Evolutionary conservation across 2,329 filamentous ascomycete genomes (phyloP).

Genomic region (Trichophyton schoenleinii): DNA sequence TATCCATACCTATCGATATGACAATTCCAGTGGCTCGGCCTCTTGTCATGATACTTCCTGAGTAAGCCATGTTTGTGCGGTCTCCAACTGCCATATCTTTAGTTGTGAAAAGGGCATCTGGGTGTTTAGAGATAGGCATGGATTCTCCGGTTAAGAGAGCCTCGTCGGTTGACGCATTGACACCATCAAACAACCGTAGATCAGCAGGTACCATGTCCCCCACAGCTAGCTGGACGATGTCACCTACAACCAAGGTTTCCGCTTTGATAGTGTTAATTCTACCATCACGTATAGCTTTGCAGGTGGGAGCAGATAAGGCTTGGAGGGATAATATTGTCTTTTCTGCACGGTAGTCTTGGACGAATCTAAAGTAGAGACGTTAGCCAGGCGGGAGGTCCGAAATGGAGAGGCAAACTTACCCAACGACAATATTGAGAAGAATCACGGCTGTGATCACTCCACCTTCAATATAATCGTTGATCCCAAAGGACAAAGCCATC

Average conservation of each 20-base stretch:
- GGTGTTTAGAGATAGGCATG: slow-evolving; percentile 44
- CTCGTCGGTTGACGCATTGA: slow-evolving; percentile 49
- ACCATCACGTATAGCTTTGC: slow-evolving; percentile 40
- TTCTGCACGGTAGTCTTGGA: slow-evolving; percentile 42
- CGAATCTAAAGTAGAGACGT: slow-evolving; percentile 28
- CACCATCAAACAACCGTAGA: slow-evolving; percentile 41
- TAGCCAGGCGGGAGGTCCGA: neutral
- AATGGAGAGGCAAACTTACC: slow-evolving; percentile 19
- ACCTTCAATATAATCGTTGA: slow-evolving; percentile 46
- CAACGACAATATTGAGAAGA: slow-evolving; percentile 44
- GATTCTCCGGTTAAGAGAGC: slow-evolving; percentile 52
- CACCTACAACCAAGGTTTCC: slow-evolving; percentile 45
- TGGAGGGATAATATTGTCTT: slow-evolving; percentile 43
- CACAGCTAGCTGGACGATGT: slow-evolving; percentile 41
- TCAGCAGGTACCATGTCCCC: slow-evolving; percentile 42
- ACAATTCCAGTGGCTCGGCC: slow-evolving; percentile 49
- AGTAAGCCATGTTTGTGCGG: slow-evolving; percentile 50
- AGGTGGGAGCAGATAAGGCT: slow-evolving; percentile 40
- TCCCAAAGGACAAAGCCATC: slow-evolving; percentile 50
- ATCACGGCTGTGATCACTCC: slow-evolving; percentile 49
- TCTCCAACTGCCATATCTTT: slow-evolving; percentile 44
- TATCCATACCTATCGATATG: slow-evolving; percentile 50
- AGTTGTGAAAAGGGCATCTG: slow-evolving; percentile 30
- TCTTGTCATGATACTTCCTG: slow-evolving; percentile 49
- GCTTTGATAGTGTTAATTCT: slow-evolving; percentile 41